Base-by-base conservation (phyloP, 805 yeast genomes). In the Nakazawaea ernobii region DNA sequence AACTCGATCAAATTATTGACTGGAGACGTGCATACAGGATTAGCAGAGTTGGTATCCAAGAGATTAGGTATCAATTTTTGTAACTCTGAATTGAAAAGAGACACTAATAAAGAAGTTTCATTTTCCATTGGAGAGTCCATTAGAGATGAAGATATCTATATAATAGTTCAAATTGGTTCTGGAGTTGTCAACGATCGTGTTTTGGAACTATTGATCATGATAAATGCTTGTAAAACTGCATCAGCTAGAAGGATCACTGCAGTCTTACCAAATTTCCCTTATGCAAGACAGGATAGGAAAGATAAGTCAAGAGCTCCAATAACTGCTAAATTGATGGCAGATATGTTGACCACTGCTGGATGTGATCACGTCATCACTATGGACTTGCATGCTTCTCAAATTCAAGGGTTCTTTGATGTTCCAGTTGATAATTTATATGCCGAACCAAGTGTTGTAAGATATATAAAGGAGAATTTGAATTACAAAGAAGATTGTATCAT, bases 361-460 rank as follows among this genome's bases (percentile, higher is more conserved):
- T 86, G 92, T 65, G 82, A 84, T 59, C 95, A 86, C 64, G 88
- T 86, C 20, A 86, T 86, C 57, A 86, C 95, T 17, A 82, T 86
- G 91, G 95, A 86, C 61, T 66, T 86, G 54, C 95, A 86, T 60
- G 94, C 94, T n/a, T 81, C 91, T 20, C 95, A 86, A 62, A 86
- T 86, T 56, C 95, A 86, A 66, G 95, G 95, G 7, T 86, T 86
- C 59, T 86, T 86, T 56, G 82, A 81, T 53, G 84, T 83, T 24
- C 95, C 95, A 1, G 94, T 85, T 17, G 95, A 86, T 63, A 86
- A 86, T 61, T 67, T 86, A 56, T 86, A 86, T 59, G 92, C 92
- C 20, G 95, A 86, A 66, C 94, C 94, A 46, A 75, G 82, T 54
- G 91, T 85, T 32, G 82, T 86, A 36, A 73, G 86, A 58, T 86